Evolutionary conservation across 2,329 filamentous ascomycete genomes (phyloP).

Genomic region (Colletotrichum falcatum): DNA sequence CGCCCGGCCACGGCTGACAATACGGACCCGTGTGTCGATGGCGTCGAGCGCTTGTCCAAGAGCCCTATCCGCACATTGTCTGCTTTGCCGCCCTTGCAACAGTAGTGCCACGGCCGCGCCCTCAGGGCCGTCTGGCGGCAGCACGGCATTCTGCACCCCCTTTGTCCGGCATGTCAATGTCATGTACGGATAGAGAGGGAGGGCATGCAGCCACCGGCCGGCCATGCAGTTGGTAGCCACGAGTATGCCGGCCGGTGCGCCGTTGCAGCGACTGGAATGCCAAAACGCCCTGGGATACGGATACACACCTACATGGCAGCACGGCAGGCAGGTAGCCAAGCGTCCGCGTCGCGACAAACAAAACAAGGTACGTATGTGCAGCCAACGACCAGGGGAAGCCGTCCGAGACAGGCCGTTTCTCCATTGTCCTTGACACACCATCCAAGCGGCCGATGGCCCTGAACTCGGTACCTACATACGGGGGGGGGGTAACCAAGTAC

Average conservation of each 20-base stretch:
- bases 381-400: not conserved
- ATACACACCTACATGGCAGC: no score
- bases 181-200: no score
- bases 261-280: not conserved
- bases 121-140: slow-evolving; percentile 5
- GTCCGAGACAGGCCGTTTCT: not conserved
- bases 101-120: no score
- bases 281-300: no score
- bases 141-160: slow-evolving; percentile 13
- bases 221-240: not conserved
- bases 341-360: not conserved
- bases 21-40: slow-evolving; percentile 5
- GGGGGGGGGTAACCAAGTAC: no score
- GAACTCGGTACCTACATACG: no score
- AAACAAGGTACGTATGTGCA: no score
- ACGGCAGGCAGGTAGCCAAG: no score
- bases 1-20: slow-evolving; percentile 30
- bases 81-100: not conserved
- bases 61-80: slow-evolving; percentile 3
- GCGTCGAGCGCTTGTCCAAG: slow-evolving; percentile 21
- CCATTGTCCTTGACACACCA: not conserved
- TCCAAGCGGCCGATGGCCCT: no score
- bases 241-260: slow-evolving; percentile 1
- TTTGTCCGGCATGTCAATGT: not conserved
- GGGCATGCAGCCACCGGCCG: no score